Percentiles rank a stretch among this genome's conserved stretches.
These are phyloP conservation scores for Aristolochia californica DNA, from an alignment of 164 flowering plant species.

Conservation along the genomic window DNA sequence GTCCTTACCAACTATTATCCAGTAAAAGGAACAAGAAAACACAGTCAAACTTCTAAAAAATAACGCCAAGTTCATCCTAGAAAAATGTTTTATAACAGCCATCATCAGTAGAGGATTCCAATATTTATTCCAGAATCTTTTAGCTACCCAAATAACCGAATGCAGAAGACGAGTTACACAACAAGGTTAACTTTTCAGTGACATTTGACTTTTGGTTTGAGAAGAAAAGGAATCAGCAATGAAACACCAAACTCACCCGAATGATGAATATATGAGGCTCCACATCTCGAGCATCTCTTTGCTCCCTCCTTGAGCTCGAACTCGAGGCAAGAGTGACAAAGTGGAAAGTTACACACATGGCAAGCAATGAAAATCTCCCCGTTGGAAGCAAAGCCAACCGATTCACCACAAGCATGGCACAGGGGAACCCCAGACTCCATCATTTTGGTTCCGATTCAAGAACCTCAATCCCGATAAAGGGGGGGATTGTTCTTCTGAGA, in stretches of 20 bases:
- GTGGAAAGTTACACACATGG: conserved; percentile 66
- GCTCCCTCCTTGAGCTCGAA: conserved; percentile 68
- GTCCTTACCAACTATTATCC: too few species aligned
- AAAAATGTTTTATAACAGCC: too few species aligned
- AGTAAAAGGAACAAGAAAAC: too few species aligned
- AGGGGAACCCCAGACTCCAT: conserved; percentile 64
- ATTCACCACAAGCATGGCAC: conserved; percentile 75
- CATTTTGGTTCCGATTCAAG: conserved; percentile 25
- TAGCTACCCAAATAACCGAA: not conserved
- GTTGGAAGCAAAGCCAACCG: conserved; percentile 38
- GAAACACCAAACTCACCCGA: conserved; percentile 5
- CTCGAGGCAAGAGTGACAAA: conserved; percentile 63
- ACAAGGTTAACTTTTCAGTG: not conserved
- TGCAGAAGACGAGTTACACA: not conserved
- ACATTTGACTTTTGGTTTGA: not conserved
- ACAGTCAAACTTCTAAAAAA: too few species aligned
- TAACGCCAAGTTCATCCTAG: too few species aligned
- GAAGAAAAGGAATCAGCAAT: not conserved
- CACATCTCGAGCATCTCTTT: conserved; percentile 63
- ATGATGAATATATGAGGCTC: conserved; percentile 38
- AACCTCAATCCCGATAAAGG: not conserved
- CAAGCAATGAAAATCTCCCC: conserved; percentile 81
- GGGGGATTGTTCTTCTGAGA: not conserved
- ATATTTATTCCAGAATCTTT: not conserved
- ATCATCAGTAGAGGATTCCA: too few species aligned